A percentile compares a stretch with the other conserved stretches of the same genome.
These are phyloP conservation scores for Cryptococcus sp. DNA, from an alignment of 1,284 basidiomycete genomes.

Conservation along the genomic window DNA sequence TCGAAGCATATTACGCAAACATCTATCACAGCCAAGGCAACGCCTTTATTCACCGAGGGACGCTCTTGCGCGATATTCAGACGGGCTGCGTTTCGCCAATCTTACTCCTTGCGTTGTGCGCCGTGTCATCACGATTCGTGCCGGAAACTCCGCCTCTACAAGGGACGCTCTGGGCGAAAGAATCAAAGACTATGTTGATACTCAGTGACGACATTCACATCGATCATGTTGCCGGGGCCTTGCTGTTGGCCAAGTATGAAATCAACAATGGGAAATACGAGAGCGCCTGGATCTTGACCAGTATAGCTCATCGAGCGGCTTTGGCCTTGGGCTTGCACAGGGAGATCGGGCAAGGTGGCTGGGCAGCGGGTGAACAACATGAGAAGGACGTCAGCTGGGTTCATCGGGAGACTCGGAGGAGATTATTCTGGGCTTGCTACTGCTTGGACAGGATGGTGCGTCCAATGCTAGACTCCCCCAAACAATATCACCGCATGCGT, in stretches of 20 bases:
- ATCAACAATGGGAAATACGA: slow-evolving; percentile 21
- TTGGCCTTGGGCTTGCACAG: slow-evolving; percentile 19
- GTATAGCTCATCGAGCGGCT: slow-evolving; percentile 20
- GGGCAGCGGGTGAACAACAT: slow-evolving; percentile 4
- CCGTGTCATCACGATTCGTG: slow-evolving; percentile 20
- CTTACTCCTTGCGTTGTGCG: slow-evolving; percentile 23
- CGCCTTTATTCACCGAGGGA: slow-evolving; percentile 23
- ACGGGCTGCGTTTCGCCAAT: slow-evolving; percentile 16
- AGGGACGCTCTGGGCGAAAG: slow-evolving; percentile 19
- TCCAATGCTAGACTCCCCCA: too few species aligned
- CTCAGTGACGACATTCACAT: slow-evolving; percentile 22
- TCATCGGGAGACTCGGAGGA: slow-evolving; percentile 20
- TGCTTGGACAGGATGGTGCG: slow-evolving; percentile 29
- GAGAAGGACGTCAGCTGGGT: slow-evolving; percentile 5
- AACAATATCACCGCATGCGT: too few species aligned
- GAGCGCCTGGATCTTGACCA: slow-evolving; percentile 16
- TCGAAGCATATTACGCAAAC: slow-evolving; percentile 25
- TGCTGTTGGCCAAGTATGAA: slow-evolving; percentile 28
- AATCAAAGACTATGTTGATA: slow-evolving; percentile 17
- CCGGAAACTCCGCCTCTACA: neutral
- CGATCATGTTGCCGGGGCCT: slow-evolving; percentile 22
- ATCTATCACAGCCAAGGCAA: slow-evolving; percentile 25
- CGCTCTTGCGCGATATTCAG: slow-evolving; percentile 16
- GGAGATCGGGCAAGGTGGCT: slow-evolving; percentile 7
- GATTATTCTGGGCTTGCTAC: slow-evolving; percentile 29